Evolutionary conservation across 31 red algal genomes (phyloP).

Genomic region (Bonnemaisonia californica): DNA sequence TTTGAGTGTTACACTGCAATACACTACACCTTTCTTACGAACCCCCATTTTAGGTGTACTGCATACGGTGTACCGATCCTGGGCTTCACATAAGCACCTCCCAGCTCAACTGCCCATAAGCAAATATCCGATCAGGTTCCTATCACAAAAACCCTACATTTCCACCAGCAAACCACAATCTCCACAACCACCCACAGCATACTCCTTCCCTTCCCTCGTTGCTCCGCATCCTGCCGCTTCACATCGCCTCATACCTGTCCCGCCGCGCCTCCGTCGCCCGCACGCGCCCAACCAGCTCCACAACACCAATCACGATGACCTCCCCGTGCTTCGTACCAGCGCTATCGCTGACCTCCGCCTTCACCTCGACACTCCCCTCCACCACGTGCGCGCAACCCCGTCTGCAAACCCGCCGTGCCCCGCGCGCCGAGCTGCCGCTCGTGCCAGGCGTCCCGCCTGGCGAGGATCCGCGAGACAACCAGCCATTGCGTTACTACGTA

Average conservation of each 20-base stretch:
- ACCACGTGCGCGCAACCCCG: background rate
- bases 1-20: too few species aligned
- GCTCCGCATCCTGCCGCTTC: background rate
- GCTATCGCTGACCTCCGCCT: background rate
- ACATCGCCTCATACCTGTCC: background rate
- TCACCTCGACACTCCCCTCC: background rate
- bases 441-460: slow-evolving; percentile 73
- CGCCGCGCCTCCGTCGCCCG: background rate
- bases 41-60: too few species aligned
- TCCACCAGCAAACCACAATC: background rate
- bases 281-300: background rate
- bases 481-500: slow-evolving; percentile 63
- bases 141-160: background rate
- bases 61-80: background rate
- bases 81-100: background rate
- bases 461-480: slow-evolving; percentile 60
- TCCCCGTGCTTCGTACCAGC: slow-evolving; percentile 1
- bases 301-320: slow-evolving; percentile 13
- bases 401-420: background rate
- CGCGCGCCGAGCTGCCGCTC: slow-evolving; percentile 21
- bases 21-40: too few species aligned
- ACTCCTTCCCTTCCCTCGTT: background rate
- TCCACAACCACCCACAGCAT: background rate
- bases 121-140: too few species aligned
- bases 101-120: background rate